These are phyloP conservation scores for Raphanus sativus DNA, from an alignment of 345 rosid genomes.

Conservation along the genomic window DNA sequence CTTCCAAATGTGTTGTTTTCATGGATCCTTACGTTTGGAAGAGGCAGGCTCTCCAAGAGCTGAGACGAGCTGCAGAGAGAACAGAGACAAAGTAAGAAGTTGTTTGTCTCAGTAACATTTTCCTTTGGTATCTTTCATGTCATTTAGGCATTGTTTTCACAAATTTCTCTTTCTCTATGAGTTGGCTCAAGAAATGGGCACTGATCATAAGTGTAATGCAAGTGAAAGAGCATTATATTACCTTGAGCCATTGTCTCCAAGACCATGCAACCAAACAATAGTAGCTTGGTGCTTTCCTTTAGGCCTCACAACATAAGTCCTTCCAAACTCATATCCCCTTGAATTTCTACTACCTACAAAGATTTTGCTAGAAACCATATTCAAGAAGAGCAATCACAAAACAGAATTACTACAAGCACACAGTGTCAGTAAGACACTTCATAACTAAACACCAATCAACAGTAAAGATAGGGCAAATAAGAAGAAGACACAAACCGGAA, in stretches of 20 bases:
- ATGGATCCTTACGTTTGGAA: slow-evolving; percentile 56
- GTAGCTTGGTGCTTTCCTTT: slow-evolving; percentile 73
- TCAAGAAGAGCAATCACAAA: slow-evolving; percentile 3
- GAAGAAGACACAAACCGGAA: slow-evolving; percentile 46
- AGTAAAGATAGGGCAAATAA: not conserved
- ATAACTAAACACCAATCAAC: not conserved
- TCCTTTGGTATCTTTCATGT: too few relatives aligned
- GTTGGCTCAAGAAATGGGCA: not conserved
- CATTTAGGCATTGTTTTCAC: too few relatives aligned
- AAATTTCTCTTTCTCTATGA: not conserved
- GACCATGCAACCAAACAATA: slow-evolving; percentile 73
- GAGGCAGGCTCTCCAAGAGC: slow-evolving; percentile 65
- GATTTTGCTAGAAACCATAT: not conserved
- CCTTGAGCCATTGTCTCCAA: slow-evolving; percentile 77
- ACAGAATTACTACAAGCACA: slow-evolving; percentile 13
- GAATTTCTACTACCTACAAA: slow-evolving; percentile 53
- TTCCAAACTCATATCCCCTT: slow-evolving; percentile 60
- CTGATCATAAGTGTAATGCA: not conserved
- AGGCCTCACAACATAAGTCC: slow-evolving; percentile 68
- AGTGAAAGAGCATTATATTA: slow-evolving; percentile 26
- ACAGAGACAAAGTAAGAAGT: slow-evolving; percentile 10
- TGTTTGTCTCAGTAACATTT: too few relatives aligned
- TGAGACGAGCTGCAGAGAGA: slow-evolving; percentile 63
- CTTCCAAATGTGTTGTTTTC: not conserved
- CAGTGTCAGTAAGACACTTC: slow-evolving; percentile 21